Conservation (phyloP, 805 yeast species). For the Ogataea angusta region DNA sequence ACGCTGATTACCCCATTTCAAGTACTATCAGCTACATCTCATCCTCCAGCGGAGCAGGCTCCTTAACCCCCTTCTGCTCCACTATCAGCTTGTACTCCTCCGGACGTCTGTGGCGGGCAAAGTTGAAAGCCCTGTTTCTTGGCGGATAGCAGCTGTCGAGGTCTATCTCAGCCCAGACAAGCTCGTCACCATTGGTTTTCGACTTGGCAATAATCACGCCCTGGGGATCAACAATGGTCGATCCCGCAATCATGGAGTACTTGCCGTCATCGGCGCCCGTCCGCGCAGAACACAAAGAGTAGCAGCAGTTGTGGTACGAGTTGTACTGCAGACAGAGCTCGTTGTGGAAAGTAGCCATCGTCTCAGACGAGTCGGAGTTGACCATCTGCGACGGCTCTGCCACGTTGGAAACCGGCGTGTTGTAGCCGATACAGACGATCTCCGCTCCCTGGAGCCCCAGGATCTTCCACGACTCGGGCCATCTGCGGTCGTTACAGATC, state of each 20-base stretch:
- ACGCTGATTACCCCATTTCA: too few relatives aligned
- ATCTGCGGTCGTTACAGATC: slow-evolving; percentile 39
- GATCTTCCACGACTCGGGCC: slow-evolving; percentile 40
- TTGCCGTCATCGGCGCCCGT: slow-evolving; percentile 35
- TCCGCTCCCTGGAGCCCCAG: slow-evolving; percentile 39
- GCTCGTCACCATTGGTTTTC: slow-evolving; percentile 35
- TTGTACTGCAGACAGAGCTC: slow-evolving; percentile 34
- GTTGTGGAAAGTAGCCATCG: slow-evolving; percentile 32
- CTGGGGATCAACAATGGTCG: slow-evolving; percentile 37
- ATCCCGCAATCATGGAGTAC: slow-evolving; percentile 35
- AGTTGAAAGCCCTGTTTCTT: slow-evolving; percentile 34
- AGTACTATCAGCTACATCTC: too few relatives aligned
- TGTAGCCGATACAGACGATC: slow-evolving; percentile 34
- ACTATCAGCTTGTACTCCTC: slow-evolving; percentile 29
- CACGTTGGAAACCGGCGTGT: slow-evolving; percentile 36
- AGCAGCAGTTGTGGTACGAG: slow-evolving; percentile 34
- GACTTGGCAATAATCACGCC: slow-evolving; percentile 36
- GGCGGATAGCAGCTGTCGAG: slow-evolving; percentile 34
- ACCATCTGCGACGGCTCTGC: slow-evolving; percentile 20
- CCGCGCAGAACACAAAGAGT: slow-evolving; percentile 34
- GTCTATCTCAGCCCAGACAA: slow-evolving; percentile 34
- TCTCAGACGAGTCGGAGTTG: slow-evolving; percentile 28
- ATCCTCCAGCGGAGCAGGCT: slow-evolving; percentile 6
- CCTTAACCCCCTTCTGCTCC: slow-evolving; percentile 29
- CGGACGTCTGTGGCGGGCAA: slow-evolving; percentile 36